These are phyloP conservation scores for Favolaschia claudopus DNA, from an alignment of 768 basidiomycete species.

Conservation along the genomic window DNA sequence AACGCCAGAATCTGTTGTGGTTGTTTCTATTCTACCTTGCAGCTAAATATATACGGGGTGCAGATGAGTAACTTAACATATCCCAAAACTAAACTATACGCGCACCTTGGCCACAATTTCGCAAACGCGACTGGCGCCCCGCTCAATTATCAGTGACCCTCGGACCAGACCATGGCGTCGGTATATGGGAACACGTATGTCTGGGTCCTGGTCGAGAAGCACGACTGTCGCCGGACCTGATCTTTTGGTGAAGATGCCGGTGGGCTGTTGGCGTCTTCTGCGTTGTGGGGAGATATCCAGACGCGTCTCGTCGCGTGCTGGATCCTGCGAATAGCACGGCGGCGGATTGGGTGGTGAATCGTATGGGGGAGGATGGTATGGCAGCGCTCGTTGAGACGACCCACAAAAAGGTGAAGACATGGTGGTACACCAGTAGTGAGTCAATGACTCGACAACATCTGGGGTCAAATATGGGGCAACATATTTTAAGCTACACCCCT, in stretches of 20 bases:
- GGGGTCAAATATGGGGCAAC: too few relatives aligned
- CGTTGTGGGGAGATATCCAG: conserved; percentile 12
- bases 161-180: not conserved
- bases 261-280: conserved; percentile 1
- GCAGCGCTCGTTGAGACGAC: too few relatives aligned
- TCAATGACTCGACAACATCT: too few relatives aligned
- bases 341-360: conserved; percentile 13
- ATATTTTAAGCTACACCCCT: too few relatives aligned
- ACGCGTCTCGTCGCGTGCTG: conserved; percentile 19
- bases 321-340: conserved; percentile 22
- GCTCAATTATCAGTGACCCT: conserved; percentile 14
- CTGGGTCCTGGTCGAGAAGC: conserved; percentile 15
- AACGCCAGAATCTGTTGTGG: conserved; percentile 10
- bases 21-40: conserved; percentile 15
- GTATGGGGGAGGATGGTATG: too few relatives aligned
- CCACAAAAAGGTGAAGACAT: too few relatives aligned
- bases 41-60: conserved; percentile 1
- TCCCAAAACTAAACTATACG: not conserved
- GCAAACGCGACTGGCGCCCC: conserved; percentile 6
- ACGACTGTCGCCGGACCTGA: conserved; percentile 19
- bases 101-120: conserved; percentile 16
- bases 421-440: too few relatives aligned
- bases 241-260: conserved; percentile 17
- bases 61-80: not conserved
- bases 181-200: conserved; percentile 4